A percentile compares a stretch with the other conserved stretches of the same genome.
Conservation (phyloP, 2,329 filamentous ascomycete genomes). For the Polychaeton citri region DNA sequence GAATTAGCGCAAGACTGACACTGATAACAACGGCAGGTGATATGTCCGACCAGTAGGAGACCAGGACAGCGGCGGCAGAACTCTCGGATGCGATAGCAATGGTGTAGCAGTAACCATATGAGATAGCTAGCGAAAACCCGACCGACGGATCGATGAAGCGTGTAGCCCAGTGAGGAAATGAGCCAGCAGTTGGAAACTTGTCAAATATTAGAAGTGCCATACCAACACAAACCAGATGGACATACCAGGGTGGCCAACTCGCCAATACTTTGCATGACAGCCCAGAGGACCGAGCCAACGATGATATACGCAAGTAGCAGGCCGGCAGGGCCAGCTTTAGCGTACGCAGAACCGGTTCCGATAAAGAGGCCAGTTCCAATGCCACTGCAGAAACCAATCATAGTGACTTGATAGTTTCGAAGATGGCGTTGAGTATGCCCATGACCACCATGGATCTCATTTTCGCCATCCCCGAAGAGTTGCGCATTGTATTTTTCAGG, state of each 20-base stretch:
- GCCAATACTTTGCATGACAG: slow-evolving; percentile 23
- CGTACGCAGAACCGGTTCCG: slow-evolving; percentile 34
- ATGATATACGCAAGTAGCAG: slow-evolving; percentile 34
- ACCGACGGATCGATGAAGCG: slow-evolving; percentile 25
- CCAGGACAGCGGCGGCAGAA: slow-evolving; percentile 13
- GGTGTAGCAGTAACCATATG: slow-evolving; percentile 17
- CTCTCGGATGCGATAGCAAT: slow-evolving; percentile 13
- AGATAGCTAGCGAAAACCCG: slow-evolving; percentile 21
- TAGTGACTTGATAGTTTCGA: slow-evolving; percentile 10
- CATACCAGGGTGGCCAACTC: slow-evolving; percentile 18
- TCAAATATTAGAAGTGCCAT: slow-evolving; percentile 34
- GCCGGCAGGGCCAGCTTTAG: slow-evolving; percentile 35
- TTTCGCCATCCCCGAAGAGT: too few relatives aligned
- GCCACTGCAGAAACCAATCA: slow-evolving; percentile 9
- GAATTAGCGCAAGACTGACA: slow-evolving; percentile 9
- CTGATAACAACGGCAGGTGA: slow-evolving; percentile 12
- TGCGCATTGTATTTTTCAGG: too few relatives aligned
- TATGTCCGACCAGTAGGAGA: slow-evolving; percentile 13
- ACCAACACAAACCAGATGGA: slow-evolving; percentile 35
- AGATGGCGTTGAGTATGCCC: slow-evolving; percentile 9
- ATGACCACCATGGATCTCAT: slow-evolving; percentile 6
- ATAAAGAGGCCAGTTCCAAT: slow-evolving; percentile 44
- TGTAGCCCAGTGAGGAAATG: slow-evolving; percentile 21
- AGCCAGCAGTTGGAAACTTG: slow-evolving; percentile 20
- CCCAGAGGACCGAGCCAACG: slow-evolving; percentile 20